phyloP scores from a whole-genome alignment of 352 stramenopile genomes.

The Pelagophyceae sp. region DNA sequence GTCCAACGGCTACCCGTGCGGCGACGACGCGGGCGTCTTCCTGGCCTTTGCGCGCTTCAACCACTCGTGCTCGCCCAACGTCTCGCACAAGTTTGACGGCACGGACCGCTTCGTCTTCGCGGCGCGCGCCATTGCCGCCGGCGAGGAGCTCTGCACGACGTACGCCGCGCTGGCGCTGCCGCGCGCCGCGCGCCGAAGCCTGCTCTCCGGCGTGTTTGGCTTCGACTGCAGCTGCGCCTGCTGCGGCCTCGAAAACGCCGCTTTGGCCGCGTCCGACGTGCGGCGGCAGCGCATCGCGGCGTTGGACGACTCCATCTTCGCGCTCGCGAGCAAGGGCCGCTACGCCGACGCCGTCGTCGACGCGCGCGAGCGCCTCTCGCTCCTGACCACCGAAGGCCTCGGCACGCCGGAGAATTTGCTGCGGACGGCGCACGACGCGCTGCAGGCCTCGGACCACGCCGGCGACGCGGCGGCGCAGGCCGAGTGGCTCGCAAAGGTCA shows the following conservation, averaged over 20 bases:
- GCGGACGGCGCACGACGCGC: background rate
- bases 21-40: background rate
- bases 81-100: background rate
- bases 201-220: background rate
- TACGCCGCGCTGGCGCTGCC: background rate
- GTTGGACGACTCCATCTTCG: background rate
- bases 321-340: background rate
- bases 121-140: background rate
- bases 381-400: background rate
- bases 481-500: no score
- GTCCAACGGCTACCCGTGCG: background rate
- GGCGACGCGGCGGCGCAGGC: background rate
- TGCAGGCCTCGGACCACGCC: background rate
- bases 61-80: slow-evolving; percentile 5
- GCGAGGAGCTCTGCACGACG: background rate
- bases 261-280: background rate
- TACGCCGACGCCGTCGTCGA: background rate
- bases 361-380: background rate
- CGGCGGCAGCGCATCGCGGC: background rate
- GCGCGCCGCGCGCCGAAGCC: background rate
- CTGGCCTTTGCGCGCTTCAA: background rate
- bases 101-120: background rate
- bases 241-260: no score
- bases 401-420: background rate
- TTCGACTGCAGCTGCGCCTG: background rate